Evolutionary conservation across 2,329 filamentous ascomycete species (phyloP).

Genomic region (Bipolaris victoriae): DNA sequence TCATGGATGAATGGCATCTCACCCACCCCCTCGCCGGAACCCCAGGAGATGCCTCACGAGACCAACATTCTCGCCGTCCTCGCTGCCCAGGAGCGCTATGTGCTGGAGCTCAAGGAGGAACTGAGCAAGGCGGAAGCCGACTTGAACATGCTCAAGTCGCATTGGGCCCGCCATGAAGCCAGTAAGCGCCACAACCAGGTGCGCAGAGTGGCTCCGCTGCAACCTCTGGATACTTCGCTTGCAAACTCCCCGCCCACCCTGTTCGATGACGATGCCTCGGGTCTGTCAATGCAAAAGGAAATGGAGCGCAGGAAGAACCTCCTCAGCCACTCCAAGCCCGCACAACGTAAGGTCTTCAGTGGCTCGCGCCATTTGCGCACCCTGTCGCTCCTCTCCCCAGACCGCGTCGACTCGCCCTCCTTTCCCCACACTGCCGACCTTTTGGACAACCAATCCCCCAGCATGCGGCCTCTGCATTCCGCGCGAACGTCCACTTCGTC

Average conservation of each 20-base stretch:
- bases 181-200: conserved; percentile 75
- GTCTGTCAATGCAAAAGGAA: conserved; percentile 61
- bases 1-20: conserved; percentile 48
- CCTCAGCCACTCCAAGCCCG: conserved; percentile 57
- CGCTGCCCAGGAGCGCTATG: conserved; percentile 87
- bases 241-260: conserved; percentile 37
- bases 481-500: conserved; percentile 40
- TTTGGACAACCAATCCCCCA: conserved; percentile 32
- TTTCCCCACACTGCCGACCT: conserved; percentile 49
- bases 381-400: conserved; percentile 81
- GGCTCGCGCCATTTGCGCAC: conserved; percentile 67
- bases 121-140: conserved; percentile 81
- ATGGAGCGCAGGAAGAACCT: conserved; percentile 75
- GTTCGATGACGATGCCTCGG: conserved; percentile 53
- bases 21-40: conserved; percentile 36
- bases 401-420: conserved; percentile 45
- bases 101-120: conserved; percentile 90
- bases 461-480: conserved; percentile 20
- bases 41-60: conserved; percentile 31
- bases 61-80: conserved; percentile 79
- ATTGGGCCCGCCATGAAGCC: conserved; percentile 80
- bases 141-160: conserved; percentile 76
- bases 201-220: conserved; percentile 60
- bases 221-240: conserved; percentile 56
- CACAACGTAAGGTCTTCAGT: conserved; percentile 66